Evolutionary conservation across 768 basidiomycete species (phyloP), one percentile per base, ranked within the genome.

Genomic region (Boletus tylopilopsis): DNA sequence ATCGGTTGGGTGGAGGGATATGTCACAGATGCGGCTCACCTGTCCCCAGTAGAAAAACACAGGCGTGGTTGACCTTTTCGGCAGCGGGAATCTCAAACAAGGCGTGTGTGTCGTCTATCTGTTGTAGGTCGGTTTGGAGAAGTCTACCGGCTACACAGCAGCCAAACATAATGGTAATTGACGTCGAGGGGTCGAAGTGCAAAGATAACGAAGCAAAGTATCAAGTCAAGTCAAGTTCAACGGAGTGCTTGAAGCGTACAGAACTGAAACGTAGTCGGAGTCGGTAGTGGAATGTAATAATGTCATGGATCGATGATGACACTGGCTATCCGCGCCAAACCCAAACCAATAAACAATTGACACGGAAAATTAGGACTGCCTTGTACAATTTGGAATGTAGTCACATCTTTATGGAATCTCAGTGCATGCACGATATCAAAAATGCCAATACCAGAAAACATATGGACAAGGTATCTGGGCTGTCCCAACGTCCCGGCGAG

Each of bases 101-200:
- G 16, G 87, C 90, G 55, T 92, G 90, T 0, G 87, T 90, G 35
- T 88, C 84, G 64, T 92, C 90, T 45, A 93, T 75, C 61, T 90
- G 87, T 47, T 81, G 80, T 11, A 90, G 72, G 59, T 91, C 84
- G 35, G 90, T 91, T 68, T 91, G 89, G 10, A 90, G 66, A 23
- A 81, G 76, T 54, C 88, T 83, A 19, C 87, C 87, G 33, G 88
- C 87, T 45, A 90, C 84, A 49, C 81, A 79, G 55, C 87, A 90
- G 16, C 87, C 88, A 59, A 90, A 89, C 87, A 90, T 89, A 6
- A 41, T 37, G 6, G 44, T n/a, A 39, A 30, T 27, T 9, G n/a
- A n/a, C n/a, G n/a, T n/a, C n/a, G 30, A n/a, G 33, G 24, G 38
- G 24, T 53, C 39, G 24, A 24, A 23, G 18, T 32, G 38, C 24